Evolutionary conservation across 148 eudicot genomes (phyloP), one percentile per base, ranked within the genome.

Genomic region (Euryodendron excelsum): DNA sequence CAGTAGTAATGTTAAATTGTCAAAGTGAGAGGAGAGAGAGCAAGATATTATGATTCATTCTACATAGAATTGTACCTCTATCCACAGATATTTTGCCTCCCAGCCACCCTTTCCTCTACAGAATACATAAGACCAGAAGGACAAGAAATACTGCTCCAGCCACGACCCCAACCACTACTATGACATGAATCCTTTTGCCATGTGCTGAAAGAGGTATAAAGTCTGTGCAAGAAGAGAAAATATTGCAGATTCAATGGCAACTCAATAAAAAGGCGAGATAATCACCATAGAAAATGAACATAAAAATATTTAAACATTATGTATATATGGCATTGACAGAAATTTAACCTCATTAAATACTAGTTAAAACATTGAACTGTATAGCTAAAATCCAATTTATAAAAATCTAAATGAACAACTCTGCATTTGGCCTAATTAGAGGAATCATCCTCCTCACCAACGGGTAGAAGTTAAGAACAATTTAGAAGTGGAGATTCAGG

Each of bases 41-140:
- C 28, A 53, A 53, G 45, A 53, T 33, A 55, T 33, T 47, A 48
- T 30, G n/a, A 48, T 48, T 28, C 23, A 37, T 27, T 61, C 27
- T 31, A 23, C 4, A 28, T 47, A 30, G 30, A 75, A 55, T 27
- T 33, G 36, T 86, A 89, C 91, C 91, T 84, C 33, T 86, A 76
- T 89, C 87, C 0, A 76, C 67, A 25, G 83, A 50, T 75, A 33
- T 67, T 79, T 81, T 82, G 60, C 86, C 85, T 56, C 89, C 89
- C n/a, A 89, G 65, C 48, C 55, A 84, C 70, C 89, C 88, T 55
- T 75, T 83, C 70, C 80, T 84, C 70, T 69, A 68, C 86, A 84
- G 76, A 73, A 86, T 56, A 30, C 72, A 47, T 39, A 89, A 53
- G 75, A 79, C 39, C 48, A 86, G 60, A 76, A 87, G 52, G 68